Base-by-base conservation (phyloP, 106 monocot genomes). In the Iris macrosiphon region DNA sequence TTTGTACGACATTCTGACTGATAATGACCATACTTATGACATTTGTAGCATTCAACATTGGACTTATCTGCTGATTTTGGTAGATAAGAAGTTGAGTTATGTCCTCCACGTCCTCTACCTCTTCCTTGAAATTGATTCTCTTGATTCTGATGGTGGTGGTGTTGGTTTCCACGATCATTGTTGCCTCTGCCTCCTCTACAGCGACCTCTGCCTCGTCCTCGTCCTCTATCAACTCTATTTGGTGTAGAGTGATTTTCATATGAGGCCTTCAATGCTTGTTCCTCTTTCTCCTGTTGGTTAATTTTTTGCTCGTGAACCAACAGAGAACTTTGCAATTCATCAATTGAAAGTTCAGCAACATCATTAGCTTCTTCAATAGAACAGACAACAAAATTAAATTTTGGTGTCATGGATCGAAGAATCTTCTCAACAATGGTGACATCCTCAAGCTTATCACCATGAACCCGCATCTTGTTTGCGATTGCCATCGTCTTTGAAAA, bases 121-220 rank as follows among this genome's bases (percentile, higher is more conserved):
- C 53, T 53, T 53, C 31, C 53, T 53, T 53, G 53, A 53, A 53
- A 53, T 53, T 31, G 31, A 33, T 18, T 53, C 31, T 53, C 31
- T 53, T 53, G 53, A 18, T 53, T 8, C 4, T 53, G 30, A 1
- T 53, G 53, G 25, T 57, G 19, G 37, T 57, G 57, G 3, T 39
- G 34, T 39, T 57, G 21, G 37, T 24, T 40, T 0, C 39, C 20
- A 37, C 40, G 5, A 57, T 37, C 24, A 22, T 40, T 40, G 11
- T 26, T 40, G 18, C 20, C 7, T 39, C 19, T 40, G 14, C 57
- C 57, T 57, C 31, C 57, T 57, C 24, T 24, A 10, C 39, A 34
- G 37, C 40, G 15, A 12, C 34, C 57, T 57, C 37, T 0, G 15
- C 57, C 57, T 57, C 57, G 37, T 2, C 28, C 39, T 40, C 24